Evolutionary conservation across 2,329 filamentous ascomycete species (phyloP).

Genomic region (Colletotrichum orchidophilum): DNA sequence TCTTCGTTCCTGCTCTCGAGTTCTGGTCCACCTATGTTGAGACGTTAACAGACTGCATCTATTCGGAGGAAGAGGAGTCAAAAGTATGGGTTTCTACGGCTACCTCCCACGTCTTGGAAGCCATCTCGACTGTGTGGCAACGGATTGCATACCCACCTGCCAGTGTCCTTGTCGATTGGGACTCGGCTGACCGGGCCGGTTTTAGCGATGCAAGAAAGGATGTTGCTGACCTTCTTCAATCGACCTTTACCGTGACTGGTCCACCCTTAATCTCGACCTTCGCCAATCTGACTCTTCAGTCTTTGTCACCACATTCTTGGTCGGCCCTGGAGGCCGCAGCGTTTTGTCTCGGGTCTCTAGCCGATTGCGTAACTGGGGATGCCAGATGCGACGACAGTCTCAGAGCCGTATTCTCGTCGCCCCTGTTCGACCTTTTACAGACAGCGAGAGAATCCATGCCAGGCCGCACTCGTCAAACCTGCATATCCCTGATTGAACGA

Average conservation of each 20-base stretch:
- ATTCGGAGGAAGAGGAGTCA: conserved; percentile 56
- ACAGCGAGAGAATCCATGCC: conserved; percentile 64
- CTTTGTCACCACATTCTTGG: conserved; percentile 62
- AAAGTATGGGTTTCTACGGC: conserved; percentile 67
- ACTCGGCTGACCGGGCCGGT: conserved; percentile 71
- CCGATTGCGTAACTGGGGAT: conserved; percentile 71
- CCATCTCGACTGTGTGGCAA: conserved; percentile 71
- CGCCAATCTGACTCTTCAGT: conserved; percentile 61
- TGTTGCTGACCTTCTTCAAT: conserved; percentile 80
- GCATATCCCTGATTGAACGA: conserved; percentile 74
- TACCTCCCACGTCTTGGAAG: conserved; percentile 68
- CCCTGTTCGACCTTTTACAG: conserved; percentile 65
- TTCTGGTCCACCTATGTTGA: conserved; percentile 86
- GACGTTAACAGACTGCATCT: conserved; percentile 67
- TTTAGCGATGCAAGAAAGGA: conserved; percentile 81
- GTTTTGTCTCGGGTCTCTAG: conserved; percentile 72
- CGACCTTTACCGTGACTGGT: conserved; percentile 71
- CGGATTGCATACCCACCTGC: conserved; percentile 75
- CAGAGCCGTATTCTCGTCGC: conserved; percentile 67
- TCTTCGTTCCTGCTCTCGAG: conserved; percentile 78
- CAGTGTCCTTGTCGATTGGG: conserved; percentile 71
- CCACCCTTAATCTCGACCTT: conserved; percentile 66
- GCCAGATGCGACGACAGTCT: conserved; percentile 67
- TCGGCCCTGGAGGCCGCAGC: conserved; percentile 67
- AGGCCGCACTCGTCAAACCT: conserved; percentile 71